Evolutionary conservation across 345 rosid species (phyloP), one percentile per base, ranked within the genome.

Genomic region (Zanthoxylum bungeanum): DNA sequence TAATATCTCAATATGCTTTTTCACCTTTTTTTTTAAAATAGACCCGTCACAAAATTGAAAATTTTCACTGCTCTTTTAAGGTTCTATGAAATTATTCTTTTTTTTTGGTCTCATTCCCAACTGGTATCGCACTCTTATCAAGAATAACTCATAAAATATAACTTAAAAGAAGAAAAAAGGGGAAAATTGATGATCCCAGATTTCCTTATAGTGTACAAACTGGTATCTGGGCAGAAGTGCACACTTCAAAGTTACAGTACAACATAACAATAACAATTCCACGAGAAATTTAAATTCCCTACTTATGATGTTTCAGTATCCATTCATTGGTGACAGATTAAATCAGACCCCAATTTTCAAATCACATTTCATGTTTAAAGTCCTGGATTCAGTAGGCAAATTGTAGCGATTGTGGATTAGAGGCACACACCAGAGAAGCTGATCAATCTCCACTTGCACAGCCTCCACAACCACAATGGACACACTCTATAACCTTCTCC

Each of bases 381-480:
- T n/a, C n/a, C n/a, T n/a, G n/a, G n/a, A n/a, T n/a, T n/a, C n/a
- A n/a, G n/a, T n/a, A n/a, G n/a, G n/a, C n/a, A n/a, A n/a, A n/a
- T n/a, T n/a, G n/a, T n/a, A n/a, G n/a, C n/a, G n/a, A n/a, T n/a
- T n/a, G n/a, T n/a, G n/a, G n/a, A n/a, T n/a, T n/a, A n/a, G n/a
- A n/a, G n/a, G n/a, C n/a, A n/a, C n/a, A n/a, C n/a, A n/a, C n/a
- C 14, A 53, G 12, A 36, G 33, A 11, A 34, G 24, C 27, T 9
- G 12, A 17, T 76, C 82, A 88, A 78, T 93, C 94, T 25, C 92
- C 94, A 73, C 96, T 89, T 0, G 96, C 94, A 56, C 97, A 90
- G 40, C 97, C 96, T 73, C 76, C 77, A 53, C 94, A 91, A 16
- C 97, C 97, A 34, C 97, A 91, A 76, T 88, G 97, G 60, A 88